Evolutionary conservation across 306 rosid genomes (phyloP), one percentile per base, ranked within the genome.

Genomic region (apple (Malus domestica)): DNA sequence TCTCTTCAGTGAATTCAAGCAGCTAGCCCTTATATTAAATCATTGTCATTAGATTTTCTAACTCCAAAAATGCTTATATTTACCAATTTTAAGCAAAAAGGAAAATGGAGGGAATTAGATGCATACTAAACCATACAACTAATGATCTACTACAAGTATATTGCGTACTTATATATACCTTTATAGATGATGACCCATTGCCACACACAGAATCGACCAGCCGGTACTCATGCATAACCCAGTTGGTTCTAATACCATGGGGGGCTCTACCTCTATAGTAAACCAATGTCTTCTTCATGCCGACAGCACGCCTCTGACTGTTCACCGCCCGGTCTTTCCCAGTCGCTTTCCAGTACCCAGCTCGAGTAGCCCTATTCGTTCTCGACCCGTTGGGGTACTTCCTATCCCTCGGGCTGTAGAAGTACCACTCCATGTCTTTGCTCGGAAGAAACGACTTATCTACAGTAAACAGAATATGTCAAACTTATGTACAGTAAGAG

Each of bases 351-450:
- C 98, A 94, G 66, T 94, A 94, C 54, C 98, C 98, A 4, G 88
- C 97, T 73, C 85, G 71, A 6, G 98, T 94, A 8, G 98, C 98
- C 27, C 98, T 57, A 75, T 94, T 94, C 4, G 97, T 94, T 74
- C 98, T 91, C 25, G 98, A 94, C n/a, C 98, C 98, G 35, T 94
- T 94, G n/a, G 98, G 98, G 68, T 94, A 94, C 85, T 94, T 94
- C 25, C 96, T 82, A 49, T 94, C 96, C 63, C 97, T 88, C 55
- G 95, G 98, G 61, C 98, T 91, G 29, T 91, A 94, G 74, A 94
- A 94, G 44, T 94, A 94, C 98, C 98, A 94, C 84, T 94, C 98
- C 97, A 91, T 82, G 72, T 94, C 98, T 72, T 91, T 94, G 86
- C 98, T 89, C 0, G 98, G 97, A 29, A 94, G 76, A 67, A 87